Conservation (phyloP, 495 filamentous ascomycete genomes). For the Rusavskia elegans region DNA sequence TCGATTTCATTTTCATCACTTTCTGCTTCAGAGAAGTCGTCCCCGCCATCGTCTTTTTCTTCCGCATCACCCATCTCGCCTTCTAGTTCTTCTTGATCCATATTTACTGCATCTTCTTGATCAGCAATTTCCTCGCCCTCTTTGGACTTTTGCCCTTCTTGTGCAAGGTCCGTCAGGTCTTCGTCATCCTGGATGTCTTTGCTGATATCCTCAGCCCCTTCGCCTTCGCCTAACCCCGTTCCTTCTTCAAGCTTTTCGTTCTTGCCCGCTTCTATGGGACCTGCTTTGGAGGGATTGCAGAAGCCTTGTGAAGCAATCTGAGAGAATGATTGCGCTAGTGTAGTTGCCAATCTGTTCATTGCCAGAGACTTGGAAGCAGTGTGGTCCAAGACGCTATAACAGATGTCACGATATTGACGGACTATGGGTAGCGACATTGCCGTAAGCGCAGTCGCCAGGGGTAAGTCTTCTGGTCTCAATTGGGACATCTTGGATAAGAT, state of each 20-base stretch:
- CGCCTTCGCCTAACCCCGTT: slow-evolving; percentile 92
- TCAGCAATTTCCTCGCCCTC: slow-evolving; percentile 46
- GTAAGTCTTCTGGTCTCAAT: slow-evolving; percentile 16
- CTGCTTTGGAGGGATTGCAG: slow-evolving; percentile 71
- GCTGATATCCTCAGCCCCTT: slow-evolving; percentile 91
- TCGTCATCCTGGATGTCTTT: slow-evolving; percentile 91
- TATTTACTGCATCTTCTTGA: slow-evolving; percentile 78
- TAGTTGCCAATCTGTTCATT: slow-evolving; percentile 55
- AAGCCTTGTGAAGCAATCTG: slow-evolving; percentile 72
- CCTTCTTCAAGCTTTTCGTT: slow-evolving; percentile 70
- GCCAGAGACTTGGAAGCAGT: slow-evolving; percentile 45
- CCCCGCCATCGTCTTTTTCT: slow-evolving; percentile 38
- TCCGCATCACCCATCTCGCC: slow-evolving; percentile 54
- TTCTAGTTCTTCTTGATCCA: slow-evolving; percentile 82
- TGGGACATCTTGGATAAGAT: slow-evolving; percentile 21
- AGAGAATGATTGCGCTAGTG: slow-evolving; percentile 57
- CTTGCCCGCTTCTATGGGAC: slow-evolving; percentile 44
- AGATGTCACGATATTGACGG: slow-evolving; percentile 50
- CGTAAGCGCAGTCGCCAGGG: slow-evolving; percentile 41
- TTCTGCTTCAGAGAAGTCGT: slow-evolving; percentile 5
- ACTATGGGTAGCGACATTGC: slow-evolving; percentile 57
- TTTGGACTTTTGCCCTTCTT: slow-evolving; percentile 41
- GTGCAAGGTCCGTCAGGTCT: slow-evolving; percentile 79
- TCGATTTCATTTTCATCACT: slow-evolving; percentile 34
- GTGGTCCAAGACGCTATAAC: slow-evolving; percentile 30